Conservation (phyloP, 2,329 filamentous ascomycete species). For the Mollisiaceae sp. region DNA sequence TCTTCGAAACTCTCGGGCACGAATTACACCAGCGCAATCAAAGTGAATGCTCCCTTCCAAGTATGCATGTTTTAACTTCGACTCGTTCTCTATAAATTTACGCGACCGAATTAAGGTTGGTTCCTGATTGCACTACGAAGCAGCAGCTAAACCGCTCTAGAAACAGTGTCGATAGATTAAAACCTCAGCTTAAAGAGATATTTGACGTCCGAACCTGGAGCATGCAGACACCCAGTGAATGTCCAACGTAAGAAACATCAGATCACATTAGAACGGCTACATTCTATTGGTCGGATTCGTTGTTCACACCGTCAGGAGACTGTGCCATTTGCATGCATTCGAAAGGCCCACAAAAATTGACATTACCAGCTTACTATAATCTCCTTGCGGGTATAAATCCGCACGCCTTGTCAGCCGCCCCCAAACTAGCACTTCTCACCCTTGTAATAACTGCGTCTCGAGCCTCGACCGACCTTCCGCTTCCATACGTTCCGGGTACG, state of each 20-base stretch:
- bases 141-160: neutral
- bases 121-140: neutral
- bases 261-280: no score
- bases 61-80: no score
- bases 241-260: neutral
- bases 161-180: neutral
- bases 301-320: neutral
- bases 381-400: neutral
- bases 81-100: no score
- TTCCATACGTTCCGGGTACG: neutral
- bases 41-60: neutral
- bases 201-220: neutral
- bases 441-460: neutral
- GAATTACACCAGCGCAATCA: neutral
- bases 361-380: neutral
- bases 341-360: neutral
- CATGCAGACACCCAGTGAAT: neutral
- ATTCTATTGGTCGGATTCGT: neutral
- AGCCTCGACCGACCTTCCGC: neutral
- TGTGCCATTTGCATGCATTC: neutral
- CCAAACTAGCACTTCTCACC: neutral
- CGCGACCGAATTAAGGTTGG: no score
- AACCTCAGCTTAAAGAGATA: neutral
- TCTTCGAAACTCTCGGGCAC: neutral
- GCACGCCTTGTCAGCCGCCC: neutral